Evolutionary conservation across 192 early-diverging fungal genomes (phyloP).

Genomic region (Coemansia nantahalensis): DNA sequence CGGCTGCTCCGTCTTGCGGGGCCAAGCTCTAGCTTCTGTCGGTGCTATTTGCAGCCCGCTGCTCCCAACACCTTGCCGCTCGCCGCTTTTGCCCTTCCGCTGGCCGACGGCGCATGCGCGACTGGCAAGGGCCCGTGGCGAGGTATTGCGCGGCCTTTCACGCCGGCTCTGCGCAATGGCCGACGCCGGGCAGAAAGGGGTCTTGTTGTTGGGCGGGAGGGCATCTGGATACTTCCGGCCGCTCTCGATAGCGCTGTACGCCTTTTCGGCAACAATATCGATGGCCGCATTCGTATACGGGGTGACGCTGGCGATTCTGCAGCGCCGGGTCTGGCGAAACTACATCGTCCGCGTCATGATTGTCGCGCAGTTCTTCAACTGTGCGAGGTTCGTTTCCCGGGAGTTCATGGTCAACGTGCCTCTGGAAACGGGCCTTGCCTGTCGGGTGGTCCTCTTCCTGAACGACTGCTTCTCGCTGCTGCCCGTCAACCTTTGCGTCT

Average conservation of each 20-base stretch:
- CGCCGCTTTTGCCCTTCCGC: too few species aligned
- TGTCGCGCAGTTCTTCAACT: constrained; percentile 31
- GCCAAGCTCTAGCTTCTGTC: too few species aligned
- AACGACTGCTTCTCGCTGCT: constrained; percentile 11
- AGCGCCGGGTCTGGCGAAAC: constrained; percentile 15
- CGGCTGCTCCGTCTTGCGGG: too few species aligned
- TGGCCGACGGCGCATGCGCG: too few species aligned
- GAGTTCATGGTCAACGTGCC: constrained; percentile 3
- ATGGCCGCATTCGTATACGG: constrained; percentile 25
- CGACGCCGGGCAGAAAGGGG: too few species aligned
- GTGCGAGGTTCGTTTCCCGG: constrained; percentile 22
- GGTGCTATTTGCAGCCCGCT: too few species aligned
- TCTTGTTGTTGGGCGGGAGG: too few species aligned
- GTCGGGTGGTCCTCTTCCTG: constrained; percentile 23
- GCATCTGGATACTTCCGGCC: too few species aligned
- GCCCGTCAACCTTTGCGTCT: constrained; percentile 22
- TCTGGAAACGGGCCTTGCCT: constrained; percentile 17
- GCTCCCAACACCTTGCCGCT: too few species aligned
- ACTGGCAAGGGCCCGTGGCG: too few species aligned
- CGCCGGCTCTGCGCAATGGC: too few species aligned
- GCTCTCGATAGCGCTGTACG: constrained; percentile 13
- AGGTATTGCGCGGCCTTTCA: too few species aligned
- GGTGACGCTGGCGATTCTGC: not conserved
- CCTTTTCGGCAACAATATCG: constrained; percentile 10
- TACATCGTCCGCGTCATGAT: constrained; percentile 34